A percentile compares a stretch with the other conserved stretches of the same genome.
These are phyloP conservation scores for Colletotrichum brevisporum DNA, from an alignment of 2,329 filamentous ascomycete genomes.

Conservation along the genomic window DNA sequence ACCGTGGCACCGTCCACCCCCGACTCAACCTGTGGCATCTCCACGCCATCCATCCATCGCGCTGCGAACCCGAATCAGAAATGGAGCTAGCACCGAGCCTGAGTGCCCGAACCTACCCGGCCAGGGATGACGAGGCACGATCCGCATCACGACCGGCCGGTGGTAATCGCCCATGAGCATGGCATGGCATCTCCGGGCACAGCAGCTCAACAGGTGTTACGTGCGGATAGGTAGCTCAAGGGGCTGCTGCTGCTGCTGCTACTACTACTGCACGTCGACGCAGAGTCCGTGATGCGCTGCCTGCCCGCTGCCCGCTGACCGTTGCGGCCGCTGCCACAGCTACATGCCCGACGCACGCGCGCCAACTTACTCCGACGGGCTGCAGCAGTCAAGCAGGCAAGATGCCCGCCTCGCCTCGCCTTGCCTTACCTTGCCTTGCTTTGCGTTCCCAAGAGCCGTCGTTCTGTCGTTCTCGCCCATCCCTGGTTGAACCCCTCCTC, in stretches of 20 bases:
- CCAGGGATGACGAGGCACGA: background rate
- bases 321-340: slow-evolving; percentile 24
- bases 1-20: background rate
- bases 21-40: slow-evolving; percentile 13
- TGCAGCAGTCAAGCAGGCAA: background rate
- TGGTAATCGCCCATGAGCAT: background rate
- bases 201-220: background rate
- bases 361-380: too few relatives aligned
- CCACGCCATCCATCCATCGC: slow-evolving; percentile 11
- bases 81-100: slow-evolving; percentile 4
- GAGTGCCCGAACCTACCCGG: background rate
- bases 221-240: too few relatives aligned
- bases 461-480: too few relatives aligned
- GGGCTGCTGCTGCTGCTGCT: too few relatives aligned
- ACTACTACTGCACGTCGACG: background rate
- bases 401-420: slow-evolving; percentile 8
- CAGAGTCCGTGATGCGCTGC: slow-evolving; percentile 20
- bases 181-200: background rate
- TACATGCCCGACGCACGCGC: slow-evolving; percentile 13
- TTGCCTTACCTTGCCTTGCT: slow-evolving; percentile 7
- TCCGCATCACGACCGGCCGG: too few relatives aligned
- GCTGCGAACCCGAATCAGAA: slow-evolving; percentile 9
- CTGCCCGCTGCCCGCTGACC: slow-evolving; percentile 5
- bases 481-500: too few relatives aligned
- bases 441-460: background rate